Evolutionary conservation across 2,329 filamentous ascomycete genomes (phyloP).

Genomic region (Colletotrichum sp.): DNA sequence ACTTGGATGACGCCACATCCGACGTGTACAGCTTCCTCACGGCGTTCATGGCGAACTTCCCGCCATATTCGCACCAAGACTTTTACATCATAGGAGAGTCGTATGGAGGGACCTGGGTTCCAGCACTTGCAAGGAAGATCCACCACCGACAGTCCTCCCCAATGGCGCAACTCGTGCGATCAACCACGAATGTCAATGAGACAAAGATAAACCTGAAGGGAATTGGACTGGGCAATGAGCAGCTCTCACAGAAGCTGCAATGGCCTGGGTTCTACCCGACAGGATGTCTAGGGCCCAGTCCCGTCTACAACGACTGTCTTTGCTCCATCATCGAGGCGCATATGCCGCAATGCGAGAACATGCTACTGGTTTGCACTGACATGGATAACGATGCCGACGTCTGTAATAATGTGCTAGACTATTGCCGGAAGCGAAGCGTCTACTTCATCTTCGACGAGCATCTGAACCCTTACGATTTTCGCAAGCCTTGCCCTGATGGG

Average conservation of each 20-base stretch:
- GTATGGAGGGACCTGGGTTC: background rate
- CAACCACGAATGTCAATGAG: background rate
- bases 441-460: background rate
- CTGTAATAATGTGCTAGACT: background rate
- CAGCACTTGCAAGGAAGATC: background rate
- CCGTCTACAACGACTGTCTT: background rate
- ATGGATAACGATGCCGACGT: background rate
- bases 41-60: background rate
- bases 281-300: background rate
- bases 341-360: background rate
- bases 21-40: background rate
- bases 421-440: background rate
- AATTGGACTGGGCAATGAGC: background rate
- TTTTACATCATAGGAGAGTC: constrained; percentile 5
- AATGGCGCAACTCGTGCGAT: background rate
- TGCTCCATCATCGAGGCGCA: background rate
- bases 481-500: background rate
- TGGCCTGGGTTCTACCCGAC: constrained; percentile 1
- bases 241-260: background rate
- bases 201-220: background rate
- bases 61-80: background rate
- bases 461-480: background rate
- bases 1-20: background rate
- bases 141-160: background rate
- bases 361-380: background rate